Evolutionary conservation across 495 filamentous ascomycete genomes (phyloP), one percentile per base, ranked within the genome.

Genomic region (Cryomyces antarcticus): DNA sequence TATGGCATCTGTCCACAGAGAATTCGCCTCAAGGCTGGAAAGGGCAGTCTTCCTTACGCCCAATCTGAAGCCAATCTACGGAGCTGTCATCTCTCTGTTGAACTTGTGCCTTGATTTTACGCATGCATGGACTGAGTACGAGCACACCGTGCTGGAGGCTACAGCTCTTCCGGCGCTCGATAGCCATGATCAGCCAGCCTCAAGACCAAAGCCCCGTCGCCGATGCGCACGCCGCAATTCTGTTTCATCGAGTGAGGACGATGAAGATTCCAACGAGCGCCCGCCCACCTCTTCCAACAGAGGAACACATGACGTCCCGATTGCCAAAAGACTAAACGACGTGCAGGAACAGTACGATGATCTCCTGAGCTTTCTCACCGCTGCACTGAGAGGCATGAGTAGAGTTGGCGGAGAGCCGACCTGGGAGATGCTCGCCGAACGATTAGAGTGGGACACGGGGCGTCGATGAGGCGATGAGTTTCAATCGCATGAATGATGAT

Each of bases 21-120:
- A 24, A 24, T 24, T 24, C 17, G 17, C 17, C 17, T 24, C 17
- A 24, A 24, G 17, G 17, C 17, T 24, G 17, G 61, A 75, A 49
- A 69, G 72, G 37, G 73, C 82, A 48, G 70, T 76, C 39, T 68
- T 88, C 6, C 68, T 93, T 0, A 70, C 77, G 0, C 47, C 47
- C 11, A 56, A 56, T 24, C 38, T 63, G 27, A 39, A 42, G 17
- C 57, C 61, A 7, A 54, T 65, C 7, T 28, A 51, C 27, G 41
- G 54, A 30, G 61, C 61, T 6, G 42, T 65, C 12, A 46, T 53
- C 6, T 47, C 45, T 2, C 7, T 62, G 6, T 48, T 63, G 5
- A 71, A 75, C 50, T 52, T 77, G 4, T 68, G 62, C 30, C 56
- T 74, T 34, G 46, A 59, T 35, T 69, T 75, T 33, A 46, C 65